A percentile compares a stretch with the other conserved stretches of the same genome.
These are phyloP conservation scores for Rhinocladiella similis DNA, from an alignment of 2,329 filamentous ascomycete species.

Conservation along the genomic window DNA sequence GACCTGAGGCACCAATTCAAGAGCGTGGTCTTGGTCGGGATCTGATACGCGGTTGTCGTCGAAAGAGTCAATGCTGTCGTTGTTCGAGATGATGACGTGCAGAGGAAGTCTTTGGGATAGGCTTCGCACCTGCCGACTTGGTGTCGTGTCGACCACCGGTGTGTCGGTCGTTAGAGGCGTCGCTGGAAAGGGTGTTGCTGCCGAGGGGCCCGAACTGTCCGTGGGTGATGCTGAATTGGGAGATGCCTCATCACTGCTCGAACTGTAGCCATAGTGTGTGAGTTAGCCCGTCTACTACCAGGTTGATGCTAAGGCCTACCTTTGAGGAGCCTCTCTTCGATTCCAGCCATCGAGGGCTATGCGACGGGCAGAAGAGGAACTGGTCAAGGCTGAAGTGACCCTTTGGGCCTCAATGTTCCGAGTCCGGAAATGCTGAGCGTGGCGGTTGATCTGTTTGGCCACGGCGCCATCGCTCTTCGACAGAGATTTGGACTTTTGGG, in stretches of 20 bases:
- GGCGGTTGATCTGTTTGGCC: constrained; percentile 26
- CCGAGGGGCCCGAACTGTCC: constrained; percentile 1
- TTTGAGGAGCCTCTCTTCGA: constrained; percentile 12
- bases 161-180: neutral
- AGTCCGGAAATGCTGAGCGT: constrained; percentile 24
- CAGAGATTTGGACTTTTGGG: constrained; percentile 24
- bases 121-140: neutral
- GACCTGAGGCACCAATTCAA: constrained; percentile 15
- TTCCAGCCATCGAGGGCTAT: constrained; percentile 26
- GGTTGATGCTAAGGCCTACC: constrained; percentile 6
- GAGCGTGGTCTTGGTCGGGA: constrained; percentile 8
- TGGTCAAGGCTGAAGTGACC: constrained; percentile 17
- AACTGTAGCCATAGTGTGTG: constrained; percentile 3
- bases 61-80: neutral
- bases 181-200: constrained; percentile 1
- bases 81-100: neutral
- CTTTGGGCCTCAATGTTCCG: constrained; percentile 20
- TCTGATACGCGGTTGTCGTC: neutral
- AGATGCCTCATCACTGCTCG: constrained; percentile 17
- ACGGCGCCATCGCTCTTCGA: constrained; percentile 24
- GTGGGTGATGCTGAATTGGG: constrained; percentile 8
- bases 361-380: constrained; percentile 22
- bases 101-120: neutral
- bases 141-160: neutral
- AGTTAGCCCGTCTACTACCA: neutral